Percentiles rank a stretch among this genome's conserved stretches.
These are phyloP conservation scores for Xylaria castorea DNA, from an alignment of 495 filamentous ascomycete species.

Conservation along the genomic window DNA sequence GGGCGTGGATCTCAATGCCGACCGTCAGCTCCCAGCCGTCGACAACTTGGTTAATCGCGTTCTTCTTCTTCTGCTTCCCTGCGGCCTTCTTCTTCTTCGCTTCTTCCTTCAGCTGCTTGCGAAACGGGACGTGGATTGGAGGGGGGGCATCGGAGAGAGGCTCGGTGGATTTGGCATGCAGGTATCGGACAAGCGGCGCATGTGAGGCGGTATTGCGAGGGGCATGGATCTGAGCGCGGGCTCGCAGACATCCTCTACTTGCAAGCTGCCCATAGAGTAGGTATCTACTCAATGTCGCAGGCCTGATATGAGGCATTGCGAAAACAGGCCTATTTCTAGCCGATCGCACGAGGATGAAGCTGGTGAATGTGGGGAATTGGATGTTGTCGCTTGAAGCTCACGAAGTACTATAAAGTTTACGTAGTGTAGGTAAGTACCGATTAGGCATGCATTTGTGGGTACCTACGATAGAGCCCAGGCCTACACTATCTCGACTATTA, in stretches of 20 bases:
- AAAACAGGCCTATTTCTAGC: not conserved
- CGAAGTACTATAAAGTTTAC: not conserved
- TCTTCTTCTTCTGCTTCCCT: slow-evolving; percentile 47
- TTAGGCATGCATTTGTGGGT: not conserved
- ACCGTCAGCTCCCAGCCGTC: slow-evolving; percentile 88
- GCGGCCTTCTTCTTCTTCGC: slow-evolving; percentile 59
- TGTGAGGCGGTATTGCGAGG: not conserved
- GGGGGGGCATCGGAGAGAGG: slow-evolving; percentile 22
- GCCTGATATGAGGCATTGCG: slow-evolving; percentile 46
- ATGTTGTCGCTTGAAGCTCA: not conserved
- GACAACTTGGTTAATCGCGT: slow-evolving; percentile 57
- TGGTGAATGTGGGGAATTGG: not conserved
- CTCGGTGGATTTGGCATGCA: slow-evolving; percentile 31
- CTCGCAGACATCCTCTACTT: slow-evolving; percentile 49
- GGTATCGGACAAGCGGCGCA: slow-evolving; percentile 26
- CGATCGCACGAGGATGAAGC: not conserved
- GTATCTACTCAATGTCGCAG: slow-evolving; percentile 52
- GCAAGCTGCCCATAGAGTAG: slow-evolving; percentile 53
- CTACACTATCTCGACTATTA: too few species aligned
- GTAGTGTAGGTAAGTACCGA: too few species aligned
- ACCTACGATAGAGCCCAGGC: too few species aligned
- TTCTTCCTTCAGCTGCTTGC: slow-evolving; percentile 78
- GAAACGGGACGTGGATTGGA: slow-evolving; percentile 57
- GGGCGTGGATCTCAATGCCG: slow-evolving; percentile 96
- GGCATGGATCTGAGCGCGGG: slow-evolving; percentile 12